These are phyloP conservation scores for Moesziomyces antarcticus DNA, from an alignment of 1,284 basidiomycete genomes.

Conservation along the genomic window DNA sequence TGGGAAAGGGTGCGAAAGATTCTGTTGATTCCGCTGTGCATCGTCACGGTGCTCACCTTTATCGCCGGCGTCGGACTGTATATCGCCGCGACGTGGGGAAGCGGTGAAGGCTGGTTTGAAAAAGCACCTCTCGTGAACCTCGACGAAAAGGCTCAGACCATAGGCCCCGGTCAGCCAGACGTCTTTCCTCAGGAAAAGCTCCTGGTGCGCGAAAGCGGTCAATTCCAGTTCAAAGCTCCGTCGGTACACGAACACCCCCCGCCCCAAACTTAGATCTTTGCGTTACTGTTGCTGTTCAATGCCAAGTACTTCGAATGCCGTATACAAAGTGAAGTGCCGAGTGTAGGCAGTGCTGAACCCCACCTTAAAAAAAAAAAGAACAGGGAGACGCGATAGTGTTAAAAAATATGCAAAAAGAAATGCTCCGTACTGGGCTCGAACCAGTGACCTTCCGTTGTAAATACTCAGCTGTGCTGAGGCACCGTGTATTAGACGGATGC, in stretches of 20 bases:
- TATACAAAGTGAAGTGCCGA: no score
- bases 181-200: no score
- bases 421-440: conserved; percentile 56
- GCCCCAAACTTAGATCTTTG: no score
- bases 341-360: no score
- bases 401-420: not conserved
- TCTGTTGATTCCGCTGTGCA: conserved; percentile 14
- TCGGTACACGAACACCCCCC: no score
- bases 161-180: not conserved
- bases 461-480: conserved; percentile 15
- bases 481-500: no score
- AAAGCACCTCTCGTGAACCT: not conserved
- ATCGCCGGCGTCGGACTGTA: conserved; percentile 10
- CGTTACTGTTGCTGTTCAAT: no score
- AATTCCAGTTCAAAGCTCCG: no score
- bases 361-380: no score
- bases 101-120: conserved; percentile 28
- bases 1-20: conserved; percentile 20
- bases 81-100: conserved; percentile 21
- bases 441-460: conserved; percentile 50
- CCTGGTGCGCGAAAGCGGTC: no score
- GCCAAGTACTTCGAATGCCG: no score
- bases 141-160: not conserved
- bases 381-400: no score
- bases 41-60: conserved; percentile 12